phyloP scores from a whole-genome alignment of 2,329 filamentous ascomycete species.

The Aspergillaceae sp. region DNA sequence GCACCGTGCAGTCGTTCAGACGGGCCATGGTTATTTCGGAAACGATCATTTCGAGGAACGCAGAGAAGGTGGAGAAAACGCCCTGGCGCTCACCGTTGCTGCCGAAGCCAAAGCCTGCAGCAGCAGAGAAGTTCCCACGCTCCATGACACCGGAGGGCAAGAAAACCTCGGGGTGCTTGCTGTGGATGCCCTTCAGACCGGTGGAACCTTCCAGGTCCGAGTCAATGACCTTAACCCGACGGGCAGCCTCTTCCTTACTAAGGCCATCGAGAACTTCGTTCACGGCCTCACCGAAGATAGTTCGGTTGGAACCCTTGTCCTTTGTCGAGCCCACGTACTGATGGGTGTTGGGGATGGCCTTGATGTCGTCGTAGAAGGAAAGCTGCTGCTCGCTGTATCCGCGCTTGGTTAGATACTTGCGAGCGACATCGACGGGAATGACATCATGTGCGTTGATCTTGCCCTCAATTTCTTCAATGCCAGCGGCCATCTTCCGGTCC shows the following conservation, averaged over 20 bases:
- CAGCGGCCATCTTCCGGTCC: slow-evolving; percentile 29
- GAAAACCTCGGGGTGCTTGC: slow-evolving; percentile 31
- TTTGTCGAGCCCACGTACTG: slow-evolving; percentile 27
- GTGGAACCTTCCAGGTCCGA: slow-evolving; percentile 35
- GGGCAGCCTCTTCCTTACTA: slow-evolving; percentile 29
- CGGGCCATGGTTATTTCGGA: slow-evolving; percentile 36
- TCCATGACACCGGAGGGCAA: slow-evolving; percentile 34
- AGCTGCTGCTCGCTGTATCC: slow-evolving; percentile 27
- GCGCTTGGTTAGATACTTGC: slow-evolving; percentile 29
- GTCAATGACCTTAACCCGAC: slow-evolving; percentile 33
- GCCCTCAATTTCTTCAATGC: slow-evolving; percentile 30
- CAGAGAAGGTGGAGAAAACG: slow-evolving; percentile 35
- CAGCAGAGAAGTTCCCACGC: slow-evolving; percentile 34
- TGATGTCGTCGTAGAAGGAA: slow-evolving; percentile 29
- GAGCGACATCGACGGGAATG: slow-evolving; percentile 28
- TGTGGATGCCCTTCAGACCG: slow-evolving; percentile 30
- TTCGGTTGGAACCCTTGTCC: slow-evolving; percentile 30
- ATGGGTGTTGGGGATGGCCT: slow-evolving; percentile 22
- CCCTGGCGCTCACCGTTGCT: slow-evolving; percentile 28
- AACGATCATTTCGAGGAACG: slow-evolving; percentile 34
- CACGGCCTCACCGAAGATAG: slow-evolving; percentile 34
- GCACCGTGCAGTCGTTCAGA: slow-evolving; percentile 29
- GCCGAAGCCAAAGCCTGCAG: slow-evolving; percentile 31
- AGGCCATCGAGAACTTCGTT: slow-evolving; percentile 28
- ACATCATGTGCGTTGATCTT: slow-evolving; percentile 31